These are phyloP conservation scores for Naematelia encephala DNA, from an alignment of 768 basidiomycete genomes.

Conservation along the genomic window DNA sequence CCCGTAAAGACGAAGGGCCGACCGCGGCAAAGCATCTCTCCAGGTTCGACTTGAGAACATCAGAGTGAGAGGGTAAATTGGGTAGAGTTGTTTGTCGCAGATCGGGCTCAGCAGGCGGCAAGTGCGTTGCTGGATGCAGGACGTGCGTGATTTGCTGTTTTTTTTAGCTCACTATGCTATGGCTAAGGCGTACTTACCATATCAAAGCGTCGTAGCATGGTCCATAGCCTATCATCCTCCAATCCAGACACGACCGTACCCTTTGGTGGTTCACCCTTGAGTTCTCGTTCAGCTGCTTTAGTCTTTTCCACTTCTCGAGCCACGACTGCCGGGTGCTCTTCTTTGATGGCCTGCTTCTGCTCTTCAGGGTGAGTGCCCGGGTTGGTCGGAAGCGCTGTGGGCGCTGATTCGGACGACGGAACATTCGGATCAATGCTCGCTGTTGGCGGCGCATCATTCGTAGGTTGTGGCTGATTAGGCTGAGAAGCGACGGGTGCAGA, in stretches of 20 bases:
- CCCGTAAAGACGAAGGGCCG: conserved; percentile 48
- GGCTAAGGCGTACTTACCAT: conserved; percentile 30
- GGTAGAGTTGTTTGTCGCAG: conserved; percentile 52
- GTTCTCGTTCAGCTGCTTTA: conserved; percentile 48
- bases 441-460: conserved; percentile 18
- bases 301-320: conserved; percentile 51
- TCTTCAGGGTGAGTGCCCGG: conserved; percentile 42
- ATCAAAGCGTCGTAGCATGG: conserved; percentile 51
- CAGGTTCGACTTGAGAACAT: conserved; percentile 51
- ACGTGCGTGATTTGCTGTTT: conserved; percentile 52
- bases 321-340: conserved; percentile 45
- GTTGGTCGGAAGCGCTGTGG: conserved; percentile 49
- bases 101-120: conserved; percentile 51
- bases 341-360: conserved; percentile 42
- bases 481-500: neutral
- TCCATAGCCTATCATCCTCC: conserved; percentile 52
- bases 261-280: conserved; percentile 38
- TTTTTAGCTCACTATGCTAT: neutral
- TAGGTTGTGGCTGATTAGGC: neutral
- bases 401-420: conserved; percentile 33
- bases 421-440: conserved; percentile 37
- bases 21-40: conserved; percentile 51
- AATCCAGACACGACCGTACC: conserved; percentile 51
- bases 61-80: conserved; percentile 51
- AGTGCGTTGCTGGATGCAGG: conserved; percentile 48